These are phyloP conservation scores for Ceratobasidium sp. DNA, from an alignment of 1,284 basidiomycete genomes.

Conservation along the genomic window DNA sequence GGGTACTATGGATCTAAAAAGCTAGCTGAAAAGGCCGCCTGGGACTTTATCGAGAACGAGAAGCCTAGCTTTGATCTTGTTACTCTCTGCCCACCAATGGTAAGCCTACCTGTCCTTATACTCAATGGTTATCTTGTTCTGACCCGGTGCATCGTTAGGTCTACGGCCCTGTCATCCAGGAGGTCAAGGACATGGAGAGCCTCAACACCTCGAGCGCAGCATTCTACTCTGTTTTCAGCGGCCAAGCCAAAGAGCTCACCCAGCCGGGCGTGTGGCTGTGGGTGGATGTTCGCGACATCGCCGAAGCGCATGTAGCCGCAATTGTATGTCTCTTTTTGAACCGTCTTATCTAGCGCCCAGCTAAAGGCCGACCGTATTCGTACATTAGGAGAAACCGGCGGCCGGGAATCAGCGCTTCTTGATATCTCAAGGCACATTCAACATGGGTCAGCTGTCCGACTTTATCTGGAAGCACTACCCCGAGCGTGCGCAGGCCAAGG, in stretches of 20 bases:
- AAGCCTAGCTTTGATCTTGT: slow-evolving; percentile 45
- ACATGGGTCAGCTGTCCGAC: slow-evolving; percentile 29
- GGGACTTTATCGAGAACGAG: slow-evolving; percentile 45
- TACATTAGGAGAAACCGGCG: slow-evolving; percentile 26
- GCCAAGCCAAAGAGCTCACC: slow-evolving; percentile 17
- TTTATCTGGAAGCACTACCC: slow-evolving; percentile 44
- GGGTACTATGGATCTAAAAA: slow-evolving; percentile 51
- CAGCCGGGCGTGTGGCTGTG: slow-evolving; percentile 22
- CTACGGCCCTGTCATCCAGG: slow-evolving; percentile 39
- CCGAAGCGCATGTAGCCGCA: slow-evolving; percentile 30
- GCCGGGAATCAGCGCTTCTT: slow-evolving; percentile 42
- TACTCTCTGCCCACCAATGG: slow-evolving; percentile 46
- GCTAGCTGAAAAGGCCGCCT: slow-evolving; percentile 49
- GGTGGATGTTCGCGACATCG: slow-evolving; percentile 39
- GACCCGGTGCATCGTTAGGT: not conserved
- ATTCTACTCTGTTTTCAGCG: slow-evolving; percentile 41
- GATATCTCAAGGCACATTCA: slow-evolving; percentile 41
- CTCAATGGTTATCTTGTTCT: not conserved
- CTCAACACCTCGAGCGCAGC: slow-evolving; percentile 29
- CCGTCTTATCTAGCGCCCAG: too few relatives aligned
- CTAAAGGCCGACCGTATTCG: too few relatives aligned
- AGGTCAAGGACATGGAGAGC: slow-evolving; percentile 15
- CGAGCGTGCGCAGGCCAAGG: slow-evolving; percentile 42
- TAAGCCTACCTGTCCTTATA: not conserved
- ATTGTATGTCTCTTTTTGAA: slow-evolving; percentile 10